Conservation (phyloP, 805 yeast species). For the Metschnikowia proteae region DNA sequence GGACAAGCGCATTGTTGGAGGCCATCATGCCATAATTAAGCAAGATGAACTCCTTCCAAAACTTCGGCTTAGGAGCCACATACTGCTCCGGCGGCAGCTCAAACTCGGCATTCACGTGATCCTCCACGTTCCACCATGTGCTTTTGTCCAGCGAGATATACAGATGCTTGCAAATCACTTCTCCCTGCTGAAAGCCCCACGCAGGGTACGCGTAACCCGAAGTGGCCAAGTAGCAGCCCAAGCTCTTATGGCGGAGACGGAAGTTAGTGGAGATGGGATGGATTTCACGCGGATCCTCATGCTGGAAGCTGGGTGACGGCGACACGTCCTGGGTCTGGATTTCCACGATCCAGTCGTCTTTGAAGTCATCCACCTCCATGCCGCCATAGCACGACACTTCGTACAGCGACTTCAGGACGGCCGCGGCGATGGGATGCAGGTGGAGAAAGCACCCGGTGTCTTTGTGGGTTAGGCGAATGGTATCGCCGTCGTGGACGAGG, state of each 20-base stretch:
- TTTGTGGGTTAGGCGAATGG: slow-evolving; percentile 68
- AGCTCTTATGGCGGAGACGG: slow-evolving; percentile 56
- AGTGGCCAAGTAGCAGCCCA: slow-evolving; percentile 78
- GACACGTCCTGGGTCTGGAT: slow-evolving; percentile 58
- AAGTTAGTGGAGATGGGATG: slow-evolving; percentile 78
- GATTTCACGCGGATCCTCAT: slow-evolving; percentile 47
- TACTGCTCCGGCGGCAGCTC: slow-evolving; percentile 28
- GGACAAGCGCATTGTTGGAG: slow-evolving; percentile 75
- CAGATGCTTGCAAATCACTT: slow-evolving; percentile 62
- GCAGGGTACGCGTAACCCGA: slow-evolving; percentile 65
- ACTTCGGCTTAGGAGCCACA: slow-evolving; percentile 55
- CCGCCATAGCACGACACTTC: slow-evolving; percentile 91
- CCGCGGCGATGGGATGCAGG: slow-evolving; percentile 77
- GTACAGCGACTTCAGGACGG: slow-evolving; percentile 57
- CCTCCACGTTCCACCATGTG: slow-evolving; percentile 82
- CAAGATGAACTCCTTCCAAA: slow-evolving; percentile 71
- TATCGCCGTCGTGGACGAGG: slow-evolving; percentile 56
- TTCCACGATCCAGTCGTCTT: slow-evolving; percentile 90
- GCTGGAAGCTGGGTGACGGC: slow-evolving; percentile 37
- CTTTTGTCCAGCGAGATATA: slow-evolving; percentile 53
- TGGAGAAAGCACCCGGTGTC: slow-evolving; percentile 73
- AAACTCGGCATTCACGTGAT: slow-evolving; percentile 52
- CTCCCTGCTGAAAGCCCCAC: slow-evolving; percentile 86
- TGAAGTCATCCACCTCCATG: slow-evolving; percentile 63
- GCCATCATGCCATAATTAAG: slow-evolving; percentile 80